A percentile compares a stretch with the other conserved stretches of the same genome.
These are phyloP conservation scores for Verruconis gallopava DNA, from an alignment of 2,329 filamentous ascomycete species.

Conservation along the genomic window DNA sequence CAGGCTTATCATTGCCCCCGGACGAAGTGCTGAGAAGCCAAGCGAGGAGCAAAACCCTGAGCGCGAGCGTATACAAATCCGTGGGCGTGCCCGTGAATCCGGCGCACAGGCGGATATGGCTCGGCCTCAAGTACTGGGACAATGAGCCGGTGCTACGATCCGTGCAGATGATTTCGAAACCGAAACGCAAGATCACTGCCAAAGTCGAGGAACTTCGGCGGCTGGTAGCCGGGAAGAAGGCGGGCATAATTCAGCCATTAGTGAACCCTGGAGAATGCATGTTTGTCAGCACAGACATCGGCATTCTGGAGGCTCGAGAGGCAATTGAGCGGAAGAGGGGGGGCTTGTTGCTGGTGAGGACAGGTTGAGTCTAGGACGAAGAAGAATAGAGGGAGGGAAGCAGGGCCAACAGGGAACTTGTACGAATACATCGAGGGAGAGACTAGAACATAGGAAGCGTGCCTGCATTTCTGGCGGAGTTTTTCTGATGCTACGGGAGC, in stretches of 20 bases:
- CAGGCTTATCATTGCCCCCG: neutral
- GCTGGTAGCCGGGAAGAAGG: conserved; percentile 55
- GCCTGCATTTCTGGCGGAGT: no score
- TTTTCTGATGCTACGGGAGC: no score
- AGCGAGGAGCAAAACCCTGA: neutral
- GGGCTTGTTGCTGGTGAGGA: conserved; percentile 43
- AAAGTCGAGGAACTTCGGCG: conserved; percentile 47
- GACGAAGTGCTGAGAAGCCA: neutral
- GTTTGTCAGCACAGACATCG: conserved; percentile 64
- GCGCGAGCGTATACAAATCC: neutral
- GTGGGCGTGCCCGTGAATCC: conserved; percentile 43
- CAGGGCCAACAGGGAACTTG: no score
- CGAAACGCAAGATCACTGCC: conserved; percentile 55
- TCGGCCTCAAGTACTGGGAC: conserved; percentile 83
- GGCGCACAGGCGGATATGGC: conserved; percentile 64
- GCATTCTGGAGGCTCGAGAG: conserved; percentile 70
- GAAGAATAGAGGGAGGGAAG: no score
- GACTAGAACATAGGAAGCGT: no score
- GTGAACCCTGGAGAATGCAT: conserved; percentile 68
- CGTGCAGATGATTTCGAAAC: conserved; percentile 56
- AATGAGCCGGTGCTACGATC: conserved; percentile 63
- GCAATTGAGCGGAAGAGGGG: conserved; percentile 69
- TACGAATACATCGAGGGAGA: no score
- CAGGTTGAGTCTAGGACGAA: no score
- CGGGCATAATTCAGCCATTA: conserved; percentile 56